Evolutionary conservation across 2,329 filamentous ascomycete species (phyloP).

Genomic region (Pleoardoris graminearum): DNA sequence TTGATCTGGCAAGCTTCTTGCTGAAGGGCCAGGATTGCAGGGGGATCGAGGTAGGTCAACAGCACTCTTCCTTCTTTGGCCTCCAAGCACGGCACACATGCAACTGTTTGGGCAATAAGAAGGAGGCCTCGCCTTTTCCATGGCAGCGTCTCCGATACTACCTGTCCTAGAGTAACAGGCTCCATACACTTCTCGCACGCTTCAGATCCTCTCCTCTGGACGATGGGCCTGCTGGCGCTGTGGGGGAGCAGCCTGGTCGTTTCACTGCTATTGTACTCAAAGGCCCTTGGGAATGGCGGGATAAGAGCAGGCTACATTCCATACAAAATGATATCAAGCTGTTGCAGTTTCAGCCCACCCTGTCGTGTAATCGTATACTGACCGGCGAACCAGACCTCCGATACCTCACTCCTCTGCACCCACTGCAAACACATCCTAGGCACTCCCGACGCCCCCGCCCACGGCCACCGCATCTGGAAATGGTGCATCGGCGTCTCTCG

Average conservation of each 20-base stretch:
- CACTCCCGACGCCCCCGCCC: slow-evolving; percentile 47
- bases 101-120: slow-evolving; percentile 53
- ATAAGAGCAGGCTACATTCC: slow-evolving; percentile 40
- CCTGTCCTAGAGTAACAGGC: slow-evolving; percentile 56
- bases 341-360: neutral
- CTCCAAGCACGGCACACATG: neutral
- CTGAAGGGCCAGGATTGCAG: slow-evolving; percentile 69
- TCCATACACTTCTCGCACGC: slow-evolving; percentile 29
- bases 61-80: neutral
- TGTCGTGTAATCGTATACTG: neutral
- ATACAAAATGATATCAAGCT: neutral
- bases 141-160: slow-evolving; percentile 63
- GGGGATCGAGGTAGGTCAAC: slow-evolving; percentile 49
- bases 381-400: slow-evolving; percentile 7
- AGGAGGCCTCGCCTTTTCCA: slow-evolving; percentile 54
- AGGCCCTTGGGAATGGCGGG: slow-evolving; percentile 40
- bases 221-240: slow-evolving; percentile 35
- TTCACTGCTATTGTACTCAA: slow-evolving; percentile 37
- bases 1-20: slow-evolving; percentile 79
- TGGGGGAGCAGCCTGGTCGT: slow-evolving; percentile 35
- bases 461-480: slow-evolving; percentile 57
- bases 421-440: slow-evolving; percentile 45
- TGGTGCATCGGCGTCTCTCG: slow-evolving; percentile 46
- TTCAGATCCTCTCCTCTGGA: slow-evolving; percentile 33
- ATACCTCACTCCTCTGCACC: slow-evolving; percentile 40